A percentile compares a stretch with the other conserved stretches of the same genome.
Evolutionary conservation across 441 rosid species (phyloP).

Genomic region (Populus hybrid): DNA sequence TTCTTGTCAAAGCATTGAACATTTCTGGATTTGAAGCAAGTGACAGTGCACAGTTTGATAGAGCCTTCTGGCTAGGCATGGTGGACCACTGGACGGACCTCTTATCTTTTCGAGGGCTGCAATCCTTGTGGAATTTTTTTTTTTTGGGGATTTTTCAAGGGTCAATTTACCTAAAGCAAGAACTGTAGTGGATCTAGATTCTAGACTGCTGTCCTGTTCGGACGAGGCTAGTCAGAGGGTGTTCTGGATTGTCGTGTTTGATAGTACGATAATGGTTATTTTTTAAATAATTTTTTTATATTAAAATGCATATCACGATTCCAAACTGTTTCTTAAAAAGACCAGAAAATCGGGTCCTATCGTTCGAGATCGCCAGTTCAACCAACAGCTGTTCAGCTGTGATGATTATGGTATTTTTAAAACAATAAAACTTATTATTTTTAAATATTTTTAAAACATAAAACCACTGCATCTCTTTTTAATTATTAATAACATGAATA

Average conservation of each 20-base stretch:
- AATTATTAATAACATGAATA: too few relatives aligned
- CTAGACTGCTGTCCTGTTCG: constrained; percentile 11
- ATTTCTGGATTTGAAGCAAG: neutral
- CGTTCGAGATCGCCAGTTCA: constrained; percentile 13
- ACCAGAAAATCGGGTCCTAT: neutral
- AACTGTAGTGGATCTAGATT: neutral
- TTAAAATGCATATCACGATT: too few relatives aligned
- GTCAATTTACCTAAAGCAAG: constrained; percentile 1
- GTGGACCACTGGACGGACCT: neutral
- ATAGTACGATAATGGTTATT: too few relatives aligned
- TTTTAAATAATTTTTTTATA: too few relatives aligned
- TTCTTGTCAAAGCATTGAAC: neutral
- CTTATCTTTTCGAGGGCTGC: neutral
- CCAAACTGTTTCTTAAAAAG: neutral
- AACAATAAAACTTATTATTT: too few relatives aligned
- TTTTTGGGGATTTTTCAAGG: constrained; percentile 4
- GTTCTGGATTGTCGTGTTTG: constrained; percentile 4
- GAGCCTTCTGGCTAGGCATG: neutral
- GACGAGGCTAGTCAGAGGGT: neutral
- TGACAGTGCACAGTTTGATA: neutral
- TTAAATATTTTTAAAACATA: too few relatives aligned
- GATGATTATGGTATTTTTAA: neutral
- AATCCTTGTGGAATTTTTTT: neutral
- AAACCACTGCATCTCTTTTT: too few relatives aligned
- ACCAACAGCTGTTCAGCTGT: constrained; percentile 21